Base-by-base conservation (phyloP, 2,329 filamentous ascomycete genomes). In the Clarireedia hainanense region DNA sequence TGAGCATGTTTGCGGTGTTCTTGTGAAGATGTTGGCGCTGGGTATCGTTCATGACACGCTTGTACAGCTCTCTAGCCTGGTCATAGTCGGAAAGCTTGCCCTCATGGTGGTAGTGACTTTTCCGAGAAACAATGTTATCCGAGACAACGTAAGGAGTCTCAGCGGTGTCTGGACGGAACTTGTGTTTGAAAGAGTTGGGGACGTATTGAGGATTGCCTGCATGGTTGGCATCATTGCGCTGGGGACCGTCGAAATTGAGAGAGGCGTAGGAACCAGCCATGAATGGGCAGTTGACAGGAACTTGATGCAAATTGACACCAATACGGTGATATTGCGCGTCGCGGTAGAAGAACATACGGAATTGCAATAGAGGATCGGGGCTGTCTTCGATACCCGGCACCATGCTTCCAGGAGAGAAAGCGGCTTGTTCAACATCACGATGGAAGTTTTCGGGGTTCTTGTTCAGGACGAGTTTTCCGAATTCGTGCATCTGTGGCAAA, bases 301-400 rank as follows among this genome's bases (percentile, higher is more conserved):
- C 63, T 62, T 81, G 79, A 61, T 81, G 77, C 65, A 80, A 81
- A 68, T 81, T 81, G 60, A 71, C 73, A 9, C 79, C 79, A n/a
- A 81, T 63, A n/a, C 78, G 75, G 67, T 80, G 77, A 49, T 76
- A 76, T 65, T 81, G 78, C 0, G 78, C 81, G 63, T 88, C 84
- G 12, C 81, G 77, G 70, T 87, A 87, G 1, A 83, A 86, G 75
- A 86, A 87, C 42, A 87, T 75, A 50, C 84, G 81, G 39, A 78
- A 79, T 67, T 88, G 84, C 2, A 88, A 73, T 34, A 88, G 81
- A 0, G 84, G 84, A 62, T 88, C 84, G 58, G 83, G 81, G 3
- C 83, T 85, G 2, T 83, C 79, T 69, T 86, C 83, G 50, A 84
- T 80, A 43, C 84, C 84, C 1, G 84, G 83, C 2, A 80, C 75